phyloP scores from a whole-genome alignment of 495 filamentous ascomycete genomes.

The Talaromyces trachyspermus region DNA sequence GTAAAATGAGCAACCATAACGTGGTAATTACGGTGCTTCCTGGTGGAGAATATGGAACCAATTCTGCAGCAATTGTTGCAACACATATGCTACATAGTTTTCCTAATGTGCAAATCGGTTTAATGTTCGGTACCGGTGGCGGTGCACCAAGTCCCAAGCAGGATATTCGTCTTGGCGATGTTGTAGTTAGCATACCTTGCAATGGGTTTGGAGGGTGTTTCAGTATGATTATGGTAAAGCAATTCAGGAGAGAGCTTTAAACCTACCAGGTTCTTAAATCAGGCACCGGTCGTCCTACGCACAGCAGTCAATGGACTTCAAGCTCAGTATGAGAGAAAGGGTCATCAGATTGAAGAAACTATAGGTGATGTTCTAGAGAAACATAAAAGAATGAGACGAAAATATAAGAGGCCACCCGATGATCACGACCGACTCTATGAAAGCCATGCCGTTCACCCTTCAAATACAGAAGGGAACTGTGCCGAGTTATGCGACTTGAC shows the following conservation, averaged over 20 bases:
- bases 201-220: slow-evolving; percentile 19
- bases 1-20: slow-evolving; percentile 26
- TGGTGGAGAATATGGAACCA: slow-evolving; percentile 14
- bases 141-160: slow-evolving; percentile 17
- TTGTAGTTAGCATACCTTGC: slow-evolving; percentile 25
- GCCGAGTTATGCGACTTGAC: not conserved
- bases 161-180: slow-evolving; percentile 25
- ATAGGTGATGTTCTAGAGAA: not conserved
- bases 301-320: slow-evolving; percentile 10
- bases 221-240: slow-evolving; percentile 24
- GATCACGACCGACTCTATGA: not conserved
- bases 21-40: slow-evolving; percentile 25
- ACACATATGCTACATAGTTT: slow-evolving; percentile 28
- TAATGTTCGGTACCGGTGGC: slow-evolving; percentile 35
- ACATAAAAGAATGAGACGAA: not conserved
- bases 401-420: not conserved
- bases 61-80: slow-evolving; percentile 17
- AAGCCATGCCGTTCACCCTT: not conserved
- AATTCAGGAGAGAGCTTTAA: not conserved
- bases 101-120: slow-evolving; percentile 22
- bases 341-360: not conserved
- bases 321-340: not conserved
- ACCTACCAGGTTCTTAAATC: slow-evolving; percentile 21
- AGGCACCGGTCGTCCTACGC: slow-evolving; percentile 15
- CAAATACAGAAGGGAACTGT: not conserved